phyloP scores from a whole-genome alignment of 352 stramenopile genomes.

The Phytophthora foliorum region DNA sequence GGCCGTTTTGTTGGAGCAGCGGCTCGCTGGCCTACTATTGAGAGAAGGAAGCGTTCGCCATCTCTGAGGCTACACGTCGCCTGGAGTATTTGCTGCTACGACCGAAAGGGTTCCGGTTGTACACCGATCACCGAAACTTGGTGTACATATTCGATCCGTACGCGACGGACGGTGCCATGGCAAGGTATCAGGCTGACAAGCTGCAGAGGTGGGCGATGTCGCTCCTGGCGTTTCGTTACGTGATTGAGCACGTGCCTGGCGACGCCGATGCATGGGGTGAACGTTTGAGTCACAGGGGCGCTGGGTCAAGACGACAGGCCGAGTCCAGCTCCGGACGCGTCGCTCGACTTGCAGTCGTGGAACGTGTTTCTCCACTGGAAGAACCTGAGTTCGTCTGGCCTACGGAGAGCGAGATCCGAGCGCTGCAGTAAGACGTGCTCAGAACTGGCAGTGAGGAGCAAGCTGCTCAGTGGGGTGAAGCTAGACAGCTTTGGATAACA shows the following conservation, averaged over 20 bases:
- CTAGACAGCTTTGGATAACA: neutral
- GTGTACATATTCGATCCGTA: constrained; percentile 23
- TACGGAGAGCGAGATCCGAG: neutral
- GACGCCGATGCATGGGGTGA: constrained; percentile 4
- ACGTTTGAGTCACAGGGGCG: constrained; percentile 5
- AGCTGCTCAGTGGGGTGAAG: constrained; percentile 11
- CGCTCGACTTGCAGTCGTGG: neutral
- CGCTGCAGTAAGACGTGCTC: too few species aligned
- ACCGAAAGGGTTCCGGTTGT: constrained; percentile 15
- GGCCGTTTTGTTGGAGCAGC: constrained; percentile 16
- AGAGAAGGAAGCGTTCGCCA: constrained; percentile 26
- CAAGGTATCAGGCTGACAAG: constrained; percentile 2
- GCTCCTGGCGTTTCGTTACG: constrained; percentile 4
- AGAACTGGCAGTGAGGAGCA: too few species aligned
- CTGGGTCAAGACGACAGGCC: too few species aligned
- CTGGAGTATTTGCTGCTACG: constrained; percentile 19
- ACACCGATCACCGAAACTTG: constrained; percentile 21
- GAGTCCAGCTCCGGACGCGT: neutral
- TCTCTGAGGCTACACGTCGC: neutral
- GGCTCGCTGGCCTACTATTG: constrained; percentile 20
- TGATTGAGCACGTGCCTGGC: constrained; percentile 23
- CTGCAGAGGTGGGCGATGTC: neutral
- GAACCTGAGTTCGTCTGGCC: neutral
- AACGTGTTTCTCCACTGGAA: neutral
- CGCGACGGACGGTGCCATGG: neutral